These are phyloP conservation scores for Catharanthus roseus DNA, from an alignment of 257 asterid species.

Conservation along the genomic window DNA sequence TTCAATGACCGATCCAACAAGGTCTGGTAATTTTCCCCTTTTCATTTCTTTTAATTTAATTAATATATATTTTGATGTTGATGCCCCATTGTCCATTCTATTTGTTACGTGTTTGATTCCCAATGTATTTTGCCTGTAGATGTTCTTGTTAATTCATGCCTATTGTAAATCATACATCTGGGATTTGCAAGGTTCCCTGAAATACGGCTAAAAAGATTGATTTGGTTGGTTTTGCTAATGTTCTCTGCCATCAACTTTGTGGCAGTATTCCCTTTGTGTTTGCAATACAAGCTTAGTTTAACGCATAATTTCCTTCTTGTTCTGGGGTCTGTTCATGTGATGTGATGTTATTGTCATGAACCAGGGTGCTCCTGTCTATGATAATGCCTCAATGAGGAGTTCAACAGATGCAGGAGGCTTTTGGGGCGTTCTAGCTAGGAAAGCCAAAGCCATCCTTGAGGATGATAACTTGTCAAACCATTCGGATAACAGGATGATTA, in stretches of 20 bases:
- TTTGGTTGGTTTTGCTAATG: background rate
- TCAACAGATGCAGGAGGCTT: slow-evolving; percentile 67
- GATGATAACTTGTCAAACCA: slow-evolving; percentile 22
- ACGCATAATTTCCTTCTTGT: background rate
- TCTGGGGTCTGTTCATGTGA: background rate
- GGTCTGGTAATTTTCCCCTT: slow-evolving; percentile 11
- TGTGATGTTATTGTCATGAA: background rate
- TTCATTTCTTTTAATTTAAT: background rate
- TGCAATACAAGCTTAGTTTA: background rate
- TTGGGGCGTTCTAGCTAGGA: slow-evolving; percentile 91
- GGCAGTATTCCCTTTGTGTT: background rate
- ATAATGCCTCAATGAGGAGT: slow-evolving; percentile 49
- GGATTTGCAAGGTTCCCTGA: background rate
- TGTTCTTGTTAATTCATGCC: too few relatives aligned
- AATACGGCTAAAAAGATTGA: background rate
- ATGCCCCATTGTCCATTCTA: background rate
- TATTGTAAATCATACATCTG: background rate
- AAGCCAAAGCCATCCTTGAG: slow-evolving; percentile 58
- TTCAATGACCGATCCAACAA: slow-evolving; percentile 26
- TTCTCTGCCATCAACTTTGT: background rate
- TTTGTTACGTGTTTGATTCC: background rate
- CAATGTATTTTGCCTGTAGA: background rate
- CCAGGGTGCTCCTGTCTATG: slow-evolving; percentile 54
- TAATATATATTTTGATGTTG: background rate
- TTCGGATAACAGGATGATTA: background rate